Conservation (phyloP, 1,284 basidiomycete species). For the Sanghuangporus sanghuang region DNA sequence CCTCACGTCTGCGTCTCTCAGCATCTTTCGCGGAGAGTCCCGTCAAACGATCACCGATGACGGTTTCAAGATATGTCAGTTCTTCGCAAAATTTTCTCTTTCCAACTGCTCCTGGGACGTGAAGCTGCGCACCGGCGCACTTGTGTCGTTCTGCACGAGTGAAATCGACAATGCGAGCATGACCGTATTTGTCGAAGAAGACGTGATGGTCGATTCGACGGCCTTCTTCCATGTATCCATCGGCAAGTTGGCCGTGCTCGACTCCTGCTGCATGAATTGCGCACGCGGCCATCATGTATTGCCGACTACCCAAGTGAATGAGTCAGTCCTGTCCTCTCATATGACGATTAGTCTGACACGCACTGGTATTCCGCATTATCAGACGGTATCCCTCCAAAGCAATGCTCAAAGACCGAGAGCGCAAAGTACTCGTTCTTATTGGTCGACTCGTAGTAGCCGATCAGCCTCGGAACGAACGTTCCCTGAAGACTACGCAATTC, state of each 20-base stretch:
- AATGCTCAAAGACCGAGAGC: slow-evolving; percentile 37
- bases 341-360: slow-evolving; percentile 10
- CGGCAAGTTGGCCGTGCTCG: slow-evolving; percentile 28
- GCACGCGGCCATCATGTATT: slow-evolving; percentile 28
- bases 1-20: background rate
- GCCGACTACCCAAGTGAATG: slow-evolving; percentile 23
- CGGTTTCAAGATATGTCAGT: background rate
- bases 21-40: background rate
- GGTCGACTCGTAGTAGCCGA: slow-evolving; percentile 29
- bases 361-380: slow-evolving; percentile 24
- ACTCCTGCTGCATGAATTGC: slow-evolving; percentile 33
- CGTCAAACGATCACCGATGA: background rate
- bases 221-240: background rate
- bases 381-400: slow-evolving; percentile 20
- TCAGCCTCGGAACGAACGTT: slow-evolving; percentile 28
- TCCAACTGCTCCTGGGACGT: background rate
- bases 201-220: slow-evolving; percentile 26
- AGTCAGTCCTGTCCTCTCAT: background rate
- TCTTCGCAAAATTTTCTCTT: background rate
- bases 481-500: slow-evolving; percentile 30
- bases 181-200: slow-evolving; percentile 23
- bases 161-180: slow-evolving; percentile 36
- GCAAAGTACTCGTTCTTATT: slow-evolving; percentile 22
- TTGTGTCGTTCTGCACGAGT: slow-evolving; percentile 1
- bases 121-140: background rate